Evolutionary conservation across 1,139 yeast species (phyloP).

Genomic region (Blastobotrys apis): DNA sequence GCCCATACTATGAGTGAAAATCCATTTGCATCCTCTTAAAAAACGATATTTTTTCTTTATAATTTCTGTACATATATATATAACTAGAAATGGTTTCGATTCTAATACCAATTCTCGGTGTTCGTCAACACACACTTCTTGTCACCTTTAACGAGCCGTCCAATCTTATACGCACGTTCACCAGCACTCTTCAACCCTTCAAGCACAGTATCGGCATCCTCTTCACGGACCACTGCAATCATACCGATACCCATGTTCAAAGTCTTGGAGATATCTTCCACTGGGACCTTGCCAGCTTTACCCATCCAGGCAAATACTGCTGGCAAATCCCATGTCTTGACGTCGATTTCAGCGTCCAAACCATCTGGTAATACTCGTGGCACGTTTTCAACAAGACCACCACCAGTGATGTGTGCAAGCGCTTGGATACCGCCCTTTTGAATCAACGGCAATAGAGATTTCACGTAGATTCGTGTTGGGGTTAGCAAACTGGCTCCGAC

Average conservation of each 20-base stretch:
- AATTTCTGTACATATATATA: not conserved
- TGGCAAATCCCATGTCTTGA: slow-evolving; percentile 77
- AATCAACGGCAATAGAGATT: slow-evolving; percentile 74
- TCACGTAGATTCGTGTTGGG: slow-evolving; percentile 94
- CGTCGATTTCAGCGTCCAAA: slow-evolving; percentile 77
- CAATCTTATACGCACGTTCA: slow-evolving; percentile 77
- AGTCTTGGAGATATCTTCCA: slow-evolving; percentile 78
- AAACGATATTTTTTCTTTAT: not conserved
- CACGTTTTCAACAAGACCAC: slow-evolving; percentile 92
- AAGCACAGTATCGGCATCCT: slow-evolving; percentile 56
- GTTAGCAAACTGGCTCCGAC: slow-evolving; percentile 82
- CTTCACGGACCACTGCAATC: slow-evolving; percentile 72
- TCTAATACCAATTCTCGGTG: slow-evolving; percentile 53
- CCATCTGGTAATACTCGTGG: slow-evolving; percentile 88
- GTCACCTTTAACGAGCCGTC: slow-evolving; percentile 55
- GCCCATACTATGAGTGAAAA: slow-evolving; percentile 46
- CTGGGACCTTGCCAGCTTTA: slow-evolving; percentile 83
- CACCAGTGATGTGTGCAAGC: slow-evolving; percentile 96
- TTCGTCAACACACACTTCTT: slow-evolving; percentile 68
- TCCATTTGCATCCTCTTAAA: slow-evolving; percentile 41
- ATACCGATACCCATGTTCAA: slow-evolving; percentile 96
- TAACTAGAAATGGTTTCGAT: not conserved
- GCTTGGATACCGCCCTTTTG: slow-evolving; percentile 70
- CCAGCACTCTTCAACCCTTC: slow-evolving; percentile 56
- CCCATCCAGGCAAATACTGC: slow-evolving; percentile 93